Evolutionary conservation across 106 monocot species (phyloP).

Genomic region (Acanthochlamys bracteata): DNA sequence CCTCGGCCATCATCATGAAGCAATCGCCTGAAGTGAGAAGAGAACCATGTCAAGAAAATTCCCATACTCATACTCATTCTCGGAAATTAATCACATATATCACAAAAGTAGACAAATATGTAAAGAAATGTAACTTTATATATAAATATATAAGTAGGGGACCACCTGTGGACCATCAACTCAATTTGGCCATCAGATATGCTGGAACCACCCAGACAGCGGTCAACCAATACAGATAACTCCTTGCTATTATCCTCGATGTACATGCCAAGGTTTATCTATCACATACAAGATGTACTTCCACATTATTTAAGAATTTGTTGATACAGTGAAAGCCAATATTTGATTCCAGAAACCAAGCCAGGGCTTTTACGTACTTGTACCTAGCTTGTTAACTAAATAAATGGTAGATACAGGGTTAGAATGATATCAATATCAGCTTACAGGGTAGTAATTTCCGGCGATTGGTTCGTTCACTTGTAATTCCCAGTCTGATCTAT

Average conservation of each 20-base stretch:
- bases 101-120: no score
- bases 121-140: no score
- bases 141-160: not conserved
- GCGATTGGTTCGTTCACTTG: constrained; percentile 91
- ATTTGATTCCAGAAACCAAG: no score
- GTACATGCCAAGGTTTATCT: constrained; percentile 94
- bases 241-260: constrained; percentile 61
- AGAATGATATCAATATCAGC: constrained; percentile 5
- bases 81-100: no score
- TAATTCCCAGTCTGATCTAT: constrained; percentile 84
- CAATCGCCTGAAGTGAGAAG: constrained; percentile 77
- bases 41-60: no score
- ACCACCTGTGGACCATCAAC: constrained; percentile 92
- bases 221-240: constrained; percentile 78
- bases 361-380: no score
- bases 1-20: constrained; percentile 88
- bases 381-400: not conserved
- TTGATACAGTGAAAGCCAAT: no score
- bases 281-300: no score
- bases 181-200: constrained; percentile 85
- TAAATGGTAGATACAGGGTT: not conserved
- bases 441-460: constrained; percentile 99
- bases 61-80: no score
- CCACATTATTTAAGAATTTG: no score
- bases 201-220: constrained; percentile 82